Conservation (phyloP, 139 green algal genomes). For the Desmodesmus armatus region DNA sequence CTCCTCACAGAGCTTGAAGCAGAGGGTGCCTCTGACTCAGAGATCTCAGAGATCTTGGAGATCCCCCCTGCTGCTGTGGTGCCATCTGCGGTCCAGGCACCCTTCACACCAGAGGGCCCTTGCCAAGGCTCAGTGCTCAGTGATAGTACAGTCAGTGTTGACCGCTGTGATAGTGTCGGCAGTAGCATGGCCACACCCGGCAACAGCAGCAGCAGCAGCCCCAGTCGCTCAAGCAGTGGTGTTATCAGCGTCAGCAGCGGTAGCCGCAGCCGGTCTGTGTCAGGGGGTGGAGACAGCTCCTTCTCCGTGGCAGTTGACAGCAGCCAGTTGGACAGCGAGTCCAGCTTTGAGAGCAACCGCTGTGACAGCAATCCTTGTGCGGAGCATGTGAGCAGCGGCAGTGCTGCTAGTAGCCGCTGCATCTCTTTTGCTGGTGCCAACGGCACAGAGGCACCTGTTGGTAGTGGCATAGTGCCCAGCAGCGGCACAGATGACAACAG, state of each 20-base stretch:
- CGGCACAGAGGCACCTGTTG: background rate
- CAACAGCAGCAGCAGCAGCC: background rate
- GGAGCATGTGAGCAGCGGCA: background rate
- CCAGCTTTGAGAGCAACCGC: background rate
- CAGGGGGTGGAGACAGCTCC: constrained; percentile 1
- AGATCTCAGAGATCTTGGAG: background rate
- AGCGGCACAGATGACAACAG: background rate
- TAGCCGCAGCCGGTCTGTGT: background rate
- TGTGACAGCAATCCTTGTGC: background rate
- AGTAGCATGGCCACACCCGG: background rate
- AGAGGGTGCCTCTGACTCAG: too few relatives aligned
- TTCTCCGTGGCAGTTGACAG: background rate
- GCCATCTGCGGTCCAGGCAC: background rate
- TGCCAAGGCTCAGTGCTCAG: background rate
- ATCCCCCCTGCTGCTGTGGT: background rate
- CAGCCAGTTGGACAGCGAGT: background rate
- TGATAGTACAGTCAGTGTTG: background rate
- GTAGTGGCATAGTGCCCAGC: background rate
- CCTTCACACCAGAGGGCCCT: background rate
- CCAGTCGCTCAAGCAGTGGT: background rate
- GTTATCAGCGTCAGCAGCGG: background rate
- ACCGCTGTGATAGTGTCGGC: too few relatives aligned
- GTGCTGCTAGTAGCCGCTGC: background rate
- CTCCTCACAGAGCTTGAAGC: background rate
- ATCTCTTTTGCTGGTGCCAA: background rate